phyloP scores from a whole-genome alignment of 2,329 filamentous ascomycete species.

The Dryadomyces quercivorus region DNA sequence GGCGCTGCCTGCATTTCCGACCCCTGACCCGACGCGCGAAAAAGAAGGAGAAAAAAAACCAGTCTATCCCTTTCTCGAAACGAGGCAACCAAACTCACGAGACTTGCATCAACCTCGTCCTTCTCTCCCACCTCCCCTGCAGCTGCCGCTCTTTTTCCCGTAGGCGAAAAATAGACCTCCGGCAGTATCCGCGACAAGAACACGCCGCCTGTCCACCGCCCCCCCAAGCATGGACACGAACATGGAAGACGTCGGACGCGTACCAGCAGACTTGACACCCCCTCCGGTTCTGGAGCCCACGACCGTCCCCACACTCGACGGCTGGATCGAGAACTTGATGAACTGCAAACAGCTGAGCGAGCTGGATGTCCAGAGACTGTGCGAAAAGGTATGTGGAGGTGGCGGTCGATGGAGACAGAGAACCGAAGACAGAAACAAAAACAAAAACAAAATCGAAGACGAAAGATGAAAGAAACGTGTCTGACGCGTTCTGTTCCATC shows the following conservation, averaged over 20 bases:
- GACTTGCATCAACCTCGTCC: too few species aligned
- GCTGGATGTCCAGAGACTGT: constrained; percentile 87
- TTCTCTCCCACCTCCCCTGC: not conserved
- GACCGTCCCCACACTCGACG: constrained; percentile 84
- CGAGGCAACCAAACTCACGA: not conserved
- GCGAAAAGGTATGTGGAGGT: constrained; percentile 70
- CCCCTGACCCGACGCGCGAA: too few species aligned
- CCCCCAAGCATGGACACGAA: constrained; percentile 96
- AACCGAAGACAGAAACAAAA: not conserved
- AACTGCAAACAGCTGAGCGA: constrained; percentile 95
- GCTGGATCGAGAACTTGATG: constrained; percentile 99
- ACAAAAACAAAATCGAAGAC: too few species aligned
- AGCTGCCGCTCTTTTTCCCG: not conserved
- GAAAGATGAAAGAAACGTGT: too few species aligned
- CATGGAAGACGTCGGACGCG: constrained; percentile 94
- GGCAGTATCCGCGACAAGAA: not conserved
- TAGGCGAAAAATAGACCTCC: not conserved
- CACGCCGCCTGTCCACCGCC: not conserved
- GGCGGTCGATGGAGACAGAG: too few species aligned
- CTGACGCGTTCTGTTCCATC: too few species aligned
- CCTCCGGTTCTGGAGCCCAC: constrained; percentile 61
- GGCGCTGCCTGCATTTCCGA: too few species aligned
- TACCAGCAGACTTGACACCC: constrained; percentile 66
- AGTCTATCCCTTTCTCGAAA: not conserved
- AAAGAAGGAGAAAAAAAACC: not conserved